Evolutionary conservation across 176 grass and related monocot species (phyloP).

Genomic region (Oryza nivara): DNA sequence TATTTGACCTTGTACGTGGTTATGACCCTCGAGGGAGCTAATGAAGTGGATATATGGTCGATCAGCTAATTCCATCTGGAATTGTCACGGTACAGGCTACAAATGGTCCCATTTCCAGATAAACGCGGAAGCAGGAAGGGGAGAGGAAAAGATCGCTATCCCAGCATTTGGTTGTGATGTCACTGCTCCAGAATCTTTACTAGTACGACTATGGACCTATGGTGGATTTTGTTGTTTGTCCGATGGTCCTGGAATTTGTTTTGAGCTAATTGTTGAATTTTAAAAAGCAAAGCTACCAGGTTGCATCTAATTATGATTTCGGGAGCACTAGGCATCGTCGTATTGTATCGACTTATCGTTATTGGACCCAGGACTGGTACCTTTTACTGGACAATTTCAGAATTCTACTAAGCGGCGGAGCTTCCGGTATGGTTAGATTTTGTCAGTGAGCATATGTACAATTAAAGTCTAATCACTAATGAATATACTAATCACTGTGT

Average conservation of each 20-base stretch:
- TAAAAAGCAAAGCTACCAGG: neutral
- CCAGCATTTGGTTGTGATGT: neutral
- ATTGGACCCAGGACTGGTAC: too few relatives aligned
- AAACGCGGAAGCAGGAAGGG: neutral
- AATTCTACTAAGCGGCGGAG: too few relatives aligned
- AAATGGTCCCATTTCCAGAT: neutral
- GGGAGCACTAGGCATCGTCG: neutral
- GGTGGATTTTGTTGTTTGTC: neutral
- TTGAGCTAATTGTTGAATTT: neutral
- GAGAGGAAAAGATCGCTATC: neutral
- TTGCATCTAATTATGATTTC: neutral
- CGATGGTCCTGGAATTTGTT: neutral
- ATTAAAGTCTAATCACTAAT: too few relatives aligned
- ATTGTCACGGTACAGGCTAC: neutral
- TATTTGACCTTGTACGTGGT: neutral
- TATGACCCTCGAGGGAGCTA: neutral
- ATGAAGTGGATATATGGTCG: neutral
- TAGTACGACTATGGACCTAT: neutral
- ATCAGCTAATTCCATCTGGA: neutral
- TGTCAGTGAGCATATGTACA: too few relatives aligned
- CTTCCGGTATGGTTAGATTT: too few relatives aligned
- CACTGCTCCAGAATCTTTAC: neutral
- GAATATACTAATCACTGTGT: too few relatives aligned
- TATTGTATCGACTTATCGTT: neutral
- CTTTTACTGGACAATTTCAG: too few relatives aligned